Conservation (phyloP, 495 filamentous ascomycete genomes). For the Articulospora tetracladia region DNA sequence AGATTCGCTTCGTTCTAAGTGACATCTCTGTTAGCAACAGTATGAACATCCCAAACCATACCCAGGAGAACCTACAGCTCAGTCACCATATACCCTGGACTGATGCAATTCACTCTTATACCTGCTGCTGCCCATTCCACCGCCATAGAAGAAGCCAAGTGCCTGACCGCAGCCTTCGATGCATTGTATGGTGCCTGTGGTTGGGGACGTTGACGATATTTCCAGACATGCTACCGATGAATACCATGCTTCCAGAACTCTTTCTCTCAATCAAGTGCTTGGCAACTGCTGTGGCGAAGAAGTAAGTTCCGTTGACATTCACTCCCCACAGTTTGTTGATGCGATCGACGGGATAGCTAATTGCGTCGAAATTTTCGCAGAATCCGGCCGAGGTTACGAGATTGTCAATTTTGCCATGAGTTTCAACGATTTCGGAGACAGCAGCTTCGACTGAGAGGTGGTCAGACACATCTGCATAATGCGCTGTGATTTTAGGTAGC, state of each 20-base stretch:
- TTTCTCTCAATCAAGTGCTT: slow-evolving; percentile 81
- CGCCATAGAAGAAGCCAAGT: slow-evolving; percentile 78
- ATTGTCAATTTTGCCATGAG: slow-evolving; percentile 77
- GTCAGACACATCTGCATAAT: slow-evolving; percentile 78
- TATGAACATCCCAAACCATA: neutral
- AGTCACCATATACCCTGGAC: slow-evolving; percentile 82
- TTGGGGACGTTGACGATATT: slow-evolving; percentile 90
- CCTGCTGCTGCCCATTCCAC: slow-evolving; percentile 79
- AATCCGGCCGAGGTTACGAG: slow-evolving; percentile 93
- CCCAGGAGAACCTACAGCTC: slow-evolving; percentile 56
- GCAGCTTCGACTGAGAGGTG: slow-evolving; percentile 66
- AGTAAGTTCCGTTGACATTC: slow-evolving; percentile 90
- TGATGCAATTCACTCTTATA: slow-evolving; percentile 73
- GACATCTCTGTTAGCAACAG: neutral
- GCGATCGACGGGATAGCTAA: slow-evolving; percentile 78
- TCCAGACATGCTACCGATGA: slow-evolving; percentile 92
- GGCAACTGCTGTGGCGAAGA: slow-evolving; percentile 78
- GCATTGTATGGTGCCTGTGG: slow-evolving; percentile 89
- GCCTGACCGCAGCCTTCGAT: slow-evolving; percentile 77
- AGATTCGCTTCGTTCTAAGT: slow-evolving; percentile 78
- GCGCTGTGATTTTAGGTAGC: slow-evolving; percentile 76
- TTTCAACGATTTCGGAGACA: slow-evolving; percentile 58
- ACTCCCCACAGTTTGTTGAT: slow-evolving; percentile 88
- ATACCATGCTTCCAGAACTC: slow-evolving; percentile 75
- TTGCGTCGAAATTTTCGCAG: slow-evolving; percentile 87